Percentiles rank a stretch among this genome's conserved stretches.
Evolutionary conservation across 768 basidiomycete species (phyloP).

Genomic region (Pulveroboletus frians): DNA sequence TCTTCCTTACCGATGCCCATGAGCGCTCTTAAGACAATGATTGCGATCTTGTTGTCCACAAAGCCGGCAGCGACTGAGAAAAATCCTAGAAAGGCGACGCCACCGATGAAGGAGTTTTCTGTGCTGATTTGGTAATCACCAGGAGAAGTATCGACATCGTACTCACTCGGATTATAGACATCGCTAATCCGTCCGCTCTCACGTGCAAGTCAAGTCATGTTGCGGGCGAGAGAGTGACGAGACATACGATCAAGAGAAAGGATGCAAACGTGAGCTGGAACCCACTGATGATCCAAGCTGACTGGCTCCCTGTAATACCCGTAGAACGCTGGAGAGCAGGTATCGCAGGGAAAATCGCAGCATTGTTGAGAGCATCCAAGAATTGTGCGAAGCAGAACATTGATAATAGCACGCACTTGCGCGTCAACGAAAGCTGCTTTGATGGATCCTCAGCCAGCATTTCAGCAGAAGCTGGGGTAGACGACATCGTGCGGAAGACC

Average conservation of each 20-base stretch:
- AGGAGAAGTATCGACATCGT: constrained; percentile 10
- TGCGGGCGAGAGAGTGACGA: not conserved
- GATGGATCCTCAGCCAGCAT: constrained; percentile 1
- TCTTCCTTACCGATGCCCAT: constrained; percentile 40
- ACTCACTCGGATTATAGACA: constrained; percentile 30
- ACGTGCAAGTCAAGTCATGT: constrained; percentile 8
- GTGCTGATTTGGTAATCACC: constrained; percentile 28
- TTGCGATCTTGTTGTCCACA: constrained; percentile 37
- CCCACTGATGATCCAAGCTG: constrained; percentile 37
- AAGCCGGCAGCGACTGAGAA: constrained; percentile 46
- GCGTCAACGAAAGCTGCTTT: constrained; percentile 17
- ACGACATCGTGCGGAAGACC: constrained; percentile 8
- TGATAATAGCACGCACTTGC: constrained; percentile 29
- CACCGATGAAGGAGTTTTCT: constrained; percentile 40
- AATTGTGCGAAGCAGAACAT: constrained; percentile 40
- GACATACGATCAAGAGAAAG: constrained; percentile 27
- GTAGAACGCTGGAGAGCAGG: constrained; percentile 27
- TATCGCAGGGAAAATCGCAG: constrained; percentile 37
- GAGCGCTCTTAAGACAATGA: constrained; percentile 49
- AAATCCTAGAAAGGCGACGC: constrained; percentile 38
- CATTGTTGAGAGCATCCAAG: constrained; percentile 41
- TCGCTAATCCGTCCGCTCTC: constrained; percentile 26
- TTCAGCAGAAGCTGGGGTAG: not conserved
- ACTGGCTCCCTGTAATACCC: constrained; percentile 9
- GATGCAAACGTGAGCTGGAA: constrained; percentile 46